Percentiles rank a stretch among this genome's conserved stretches.
Evolutionary conservation across 192 early-diverging fungal genomes (phyloP).

Genomic region (Backusella morwellensis): DNA sequence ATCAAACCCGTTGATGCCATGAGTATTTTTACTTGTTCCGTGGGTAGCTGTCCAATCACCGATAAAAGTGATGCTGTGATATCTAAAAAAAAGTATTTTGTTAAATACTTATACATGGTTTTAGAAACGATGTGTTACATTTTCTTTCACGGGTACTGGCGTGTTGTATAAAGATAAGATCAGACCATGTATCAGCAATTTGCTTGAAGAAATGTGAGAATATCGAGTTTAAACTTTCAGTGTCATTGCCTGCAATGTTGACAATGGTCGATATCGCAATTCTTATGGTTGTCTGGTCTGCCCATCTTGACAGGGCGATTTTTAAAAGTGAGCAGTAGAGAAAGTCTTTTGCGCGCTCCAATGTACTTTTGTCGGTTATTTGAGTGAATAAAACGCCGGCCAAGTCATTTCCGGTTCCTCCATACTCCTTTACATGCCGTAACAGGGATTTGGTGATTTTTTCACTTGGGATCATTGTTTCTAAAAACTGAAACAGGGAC

Average conservation of each 20-base stretch:
- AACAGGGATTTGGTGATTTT: neutral
- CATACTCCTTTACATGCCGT: neutral
- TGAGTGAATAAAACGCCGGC: neutral
- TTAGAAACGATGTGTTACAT: neutral
- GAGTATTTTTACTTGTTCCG: neutral
- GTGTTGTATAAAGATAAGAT: slow-evolving; percentile 14
- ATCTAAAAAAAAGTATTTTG: neutral
- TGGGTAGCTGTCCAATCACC: neutral
- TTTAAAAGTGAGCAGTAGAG: neutral
- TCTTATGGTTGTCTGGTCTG: neutral
- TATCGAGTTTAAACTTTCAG: neutral
- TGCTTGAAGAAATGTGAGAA: neutral
- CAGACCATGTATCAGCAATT: neutral
- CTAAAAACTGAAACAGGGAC: neutral
- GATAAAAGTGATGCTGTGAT: slow-evolving; percentile 3
- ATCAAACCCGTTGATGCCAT: neutral
- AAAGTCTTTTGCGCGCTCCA: neutral
- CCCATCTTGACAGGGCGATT: neutral
- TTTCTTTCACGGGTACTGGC: slow-evolving; percentile 1
- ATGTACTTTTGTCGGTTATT: neutral
- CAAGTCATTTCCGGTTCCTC: neutral
- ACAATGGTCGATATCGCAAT: neutral
- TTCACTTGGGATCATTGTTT: neutral
- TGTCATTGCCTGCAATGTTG: neutral
- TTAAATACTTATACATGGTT: too few relatives aligned